phyloP scores from a whole-genome alignment of 2,329 filamentous ascomycete species.

The Calonectria fujianensis region DNA sequence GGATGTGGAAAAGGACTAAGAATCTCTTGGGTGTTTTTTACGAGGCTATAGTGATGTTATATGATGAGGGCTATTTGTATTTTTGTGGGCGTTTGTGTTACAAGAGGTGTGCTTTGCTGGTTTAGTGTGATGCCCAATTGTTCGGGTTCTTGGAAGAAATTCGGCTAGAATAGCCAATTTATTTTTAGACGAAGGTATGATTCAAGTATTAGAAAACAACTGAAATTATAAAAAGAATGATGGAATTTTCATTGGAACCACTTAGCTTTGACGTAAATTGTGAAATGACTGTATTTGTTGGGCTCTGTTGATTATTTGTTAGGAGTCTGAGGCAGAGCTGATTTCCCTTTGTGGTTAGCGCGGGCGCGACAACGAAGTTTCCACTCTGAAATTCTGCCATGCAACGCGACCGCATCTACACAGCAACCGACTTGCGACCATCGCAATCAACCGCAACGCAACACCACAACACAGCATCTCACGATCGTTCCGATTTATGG shows the following conservation, averaged over 20 bases:
- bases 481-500: constrained; percentile 69
- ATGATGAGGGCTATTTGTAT: constrained; percentile 53
- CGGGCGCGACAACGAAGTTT: constrained; percentile 51
- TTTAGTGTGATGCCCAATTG: constrained; percentile 21
- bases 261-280: neutral
- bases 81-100: constrained; percentile 57
- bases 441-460: constrained; percentile 43
- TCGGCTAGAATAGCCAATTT: constrained; percentile 25
- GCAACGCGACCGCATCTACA: constrained; percentile 56
- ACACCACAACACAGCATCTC: constrained; percentile 41
- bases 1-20: constrained; percentile 89
- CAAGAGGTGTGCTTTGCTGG: constrained; percentile 34
- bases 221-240: neutral
- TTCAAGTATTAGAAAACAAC: neutral
- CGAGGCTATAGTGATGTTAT: constrained; percentile 48
- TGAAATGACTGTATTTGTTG: neutral
- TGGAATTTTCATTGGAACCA: neutral
- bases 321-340: constrained; percentile 52
- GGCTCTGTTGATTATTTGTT: neutral
- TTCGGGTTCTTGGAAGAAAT: constrained; percentile 28
- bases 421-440: constrained; percentile 54
- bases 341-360: constrained; percentile 62
- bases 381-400: constrained; percentile 59
- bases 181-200: constrained; percentile 13
- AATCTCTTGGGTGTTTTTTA: constrained; percentile 12